Evolutionary conservation across 2,329 filamentous ascomycete genomes (phyloP).

Genomic region (Colletotrichum costaricense): DNA sequence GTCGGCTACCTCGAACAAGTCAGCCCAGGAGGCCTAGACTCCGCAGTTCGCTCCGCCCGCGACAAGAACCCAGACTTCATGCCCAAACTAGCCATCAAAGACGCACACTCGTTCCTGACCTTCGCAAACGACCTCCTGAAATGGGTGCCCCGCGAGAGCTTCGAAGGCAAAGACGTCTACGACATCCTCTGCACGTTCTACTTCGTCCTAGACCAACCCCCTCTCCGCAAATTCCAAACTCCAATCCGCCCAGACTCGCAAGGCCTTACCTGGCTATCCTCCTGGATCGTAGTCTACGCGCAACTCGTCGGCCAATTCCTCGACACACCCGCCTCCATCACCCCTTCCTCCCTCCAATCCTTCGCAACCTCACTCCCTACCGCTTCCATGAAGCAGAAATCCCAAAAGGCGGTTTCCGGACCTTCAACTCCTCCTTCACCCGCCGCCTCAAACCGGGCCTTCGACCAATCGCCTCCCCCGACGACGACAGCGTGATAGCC

Average conservation of each 20-base stretch:
- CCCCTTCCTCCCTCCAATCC: constrained; percentile 41
- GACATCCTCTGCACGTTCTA: constrained; percentile 52
- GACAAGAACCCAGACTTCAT: constrained; percentile 38
- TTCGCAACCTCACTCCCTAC: constrained; percentile 47
- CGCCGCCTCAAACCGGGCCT: constrained; percentile 48
- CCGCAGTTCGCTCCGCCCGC: constrained; percentile 33
- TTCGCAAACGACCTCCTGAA: constrained; percentile 45
- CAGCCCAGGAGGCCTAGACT: constrained; percentile 21
- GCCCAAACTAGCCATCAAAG: constrained; percentile 38
- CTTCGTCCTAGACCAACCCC: constrained; percentile 49
- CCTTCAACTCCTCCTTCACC: constrained; percentile 55
- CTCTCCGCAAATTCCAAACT: constrained; percentile 38
- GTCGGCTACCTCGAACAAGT: constrained; percentile 31
- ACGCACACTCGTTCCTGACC: constrained; percentile 37
- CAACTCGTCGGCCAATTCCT: constrained; percentile 48
- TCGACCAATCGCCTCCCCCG: constrained; percentile 43
- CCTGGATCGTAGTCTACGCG: constrained; percentile 52
- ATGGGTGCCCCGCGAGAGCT: constrained; percentile 50
- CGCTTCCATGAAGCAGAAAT: constrained; percentile 44
- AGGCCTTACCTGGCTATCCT: constrained; percentile 46
- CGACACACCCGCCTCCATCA: constrained; percentile 47
- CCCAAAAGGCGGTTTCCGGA: constrained; percentile 45
- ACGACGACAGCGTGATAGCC: constrained; percentile 44
- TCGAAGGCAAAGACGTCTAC: constrained; percentile 48
- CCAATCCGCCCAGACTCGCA: constrained; percentile 43